These are phyloP conservation scores for Crepidotus variabilis DNA, from an alignment of 768 basidiomycete genomes.

Conservation along the genomic window DNA sequence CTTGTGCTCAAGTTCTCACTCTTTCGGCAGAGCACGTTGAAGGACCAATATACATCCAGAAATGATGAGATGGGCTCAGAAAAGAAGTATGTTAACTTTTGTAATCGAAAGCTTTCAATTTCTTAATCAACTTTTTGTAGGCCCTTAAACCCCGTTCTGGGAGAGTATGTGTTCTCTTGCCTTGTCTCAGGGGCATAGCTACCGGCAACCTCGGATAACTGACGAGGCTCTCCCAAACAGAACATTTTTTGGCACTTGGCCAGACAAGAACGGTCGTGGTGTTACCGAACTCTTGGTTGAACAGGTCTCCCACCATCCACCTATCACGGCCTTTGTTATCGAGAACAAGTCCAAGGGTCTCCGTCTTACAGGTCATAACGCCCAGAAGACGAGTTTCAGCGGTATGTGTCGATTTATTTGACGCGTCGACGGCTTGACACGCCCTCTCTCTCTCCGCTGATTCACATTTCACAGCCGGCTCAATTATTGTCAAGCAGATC, in stretches of 20 bases:
- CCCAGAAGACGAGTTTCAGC: conserved; percentile 94
- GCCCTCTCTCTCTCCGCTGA: not conserved
- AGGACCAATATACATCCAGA: conserved; percentile 91
- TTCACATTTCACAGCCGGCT: conserved; percentile 41
- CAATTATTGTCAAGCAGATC: conserved; percentile 89
- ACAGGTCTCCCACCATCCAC: conserved; percentile 95
- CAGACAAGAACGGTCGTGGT: conserved; percentile 69
- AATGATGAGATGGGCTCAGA: conserved; percentile 96
- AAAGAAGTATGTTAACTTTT: conserved; percentile 71
- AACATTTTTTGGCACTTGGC: conserved; percentile 89
- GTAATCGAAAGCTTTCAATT: not conserved
- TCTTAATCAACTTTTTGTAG: conserved; percentile 32
- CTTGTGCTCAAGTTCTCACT: not conserved
- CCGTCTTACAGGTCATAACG: conserved; percentile 79
- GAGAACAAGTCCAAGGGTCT: conserved; percentile 78
- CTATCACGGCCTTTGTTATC: conserved; percentile 84
- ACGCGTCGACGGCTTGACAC: too few species aligned
- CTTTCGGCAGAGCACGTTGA: conserved; percentile 70
- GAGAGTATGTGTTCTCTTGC: conserved; percentile 57
- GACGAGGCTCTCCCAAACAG: conserved; percentile 28
- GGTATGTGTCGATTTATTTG: conserved; percentile 32
- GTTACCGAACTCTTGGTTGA: conserved; percentile 83
- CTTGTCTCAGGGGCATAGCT: not conserved
- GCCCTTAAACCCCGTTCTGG: conserved; percentile 93
- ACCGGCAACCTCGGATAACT: not conserved